Base-by-base conservation (phyloP, 768 basidiomycete genomes). In the Vishniacozyma victoriae region DNA sequence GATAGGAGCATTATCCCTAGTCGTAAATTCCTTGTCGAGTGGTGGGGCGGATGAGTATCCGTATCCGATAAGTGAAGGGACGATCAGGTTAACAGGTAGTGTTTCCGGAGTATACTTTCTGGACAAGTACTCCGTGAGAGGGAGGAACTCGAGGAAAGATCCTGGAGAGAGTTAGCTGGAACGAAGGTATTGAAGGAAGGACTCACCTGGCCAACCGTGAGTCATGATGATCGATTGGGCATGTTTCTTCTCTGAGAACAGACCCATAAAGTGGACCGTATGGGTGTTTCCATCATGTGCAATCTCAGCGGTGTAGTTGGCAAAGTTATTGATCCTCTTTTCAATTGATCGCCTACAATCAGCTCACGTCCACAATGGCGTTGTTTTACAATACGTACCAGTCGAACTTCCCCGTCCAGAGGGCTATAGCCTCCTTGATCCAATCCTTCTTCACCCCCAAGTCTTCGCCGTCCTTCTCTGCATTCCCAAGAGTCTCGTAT, bases 41-140 rank as follows among this genome's bases (percentile, higher is more conserved):
- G 62, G 62, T 12, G 67, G 56, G 11, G 52, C 44, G 4, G 55
- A 58, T 2, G 62, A 64, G 50, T 57, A 64, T 1, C 50, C 48
- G 35, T 41, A 68, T 12, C 67, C 54, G 9, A 64, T 60, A 14
- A 70, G 41, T 18, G 50, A 52, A 7, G 55, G 55, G n/a, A 57
- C 51, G 39, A 57, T 52, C 15, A 57, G 25, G 26, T 57, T 49
- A 38, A 23, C 13, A 7, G 20, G 41, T 11, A 44, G 22, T 6
- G 43, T 42, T 16, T 20, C 40, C 16, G 35, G 18, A n/a, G 16
- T 27, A 22, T 23, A 41, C 20, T 18, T 25, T 39, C 18, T 35
- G 42, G 41, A 4, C n/a, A 41, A 13, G 38, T 38, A 19, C 27
- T 57, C 46, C 22, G 52, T 31, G 35, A 57, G 44, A 13, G 46